phyloP scores from a whole-genome alignment of 2,329 filamentous ascomycete genomes.

The Ceratocystis albifundus region DNA sequence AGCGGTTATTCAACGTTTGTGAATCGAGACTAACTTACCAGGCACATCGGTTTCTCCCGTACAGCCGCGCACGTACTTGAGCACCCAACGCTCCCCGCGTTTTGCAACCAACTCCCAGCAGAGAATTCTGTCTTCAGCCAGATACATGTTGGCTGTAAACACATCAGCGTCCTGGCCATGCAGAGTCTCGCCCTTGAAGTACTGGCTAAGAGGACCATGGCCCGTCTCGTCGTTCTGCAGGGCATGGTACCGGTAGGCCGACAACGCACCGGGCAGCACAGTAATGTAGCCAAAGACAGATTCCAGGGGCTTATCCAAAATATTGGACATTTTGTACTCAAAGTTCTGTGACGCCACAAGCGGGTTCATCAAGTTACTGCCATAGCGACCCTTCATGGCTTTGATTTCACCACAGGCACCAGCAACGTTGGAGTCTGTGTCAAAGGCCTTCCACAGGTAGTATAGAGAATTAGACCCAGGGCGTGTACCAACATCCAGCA shows the following conservation, averaged over 20 bases:
- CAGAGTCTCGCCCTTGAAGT: constrained; percentile 97
- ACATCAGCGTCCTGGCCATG: constrained; percentile 94
- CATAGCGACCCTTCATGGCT: constrained; percentile 81
- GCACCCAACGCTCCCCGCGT: constrained; percentile 83
- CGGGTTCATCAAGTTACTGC: constrained; percentile 76
- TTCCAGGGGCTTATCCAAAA: constrained; percentile 91
- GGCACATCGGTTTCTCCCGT: constrained; percentile 97
- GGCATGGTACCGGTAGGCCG: constrained; percentile 90
- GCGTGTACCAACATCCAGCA: constrained; percentile 91
- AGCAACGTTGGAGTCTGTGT: constrained; percentile 92
- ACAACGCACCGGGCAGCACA: constrained; percentile 85
- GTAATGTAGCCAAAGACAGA: constrained; percentile 98
- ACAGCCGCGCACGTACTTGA: constrained; percentile 95
- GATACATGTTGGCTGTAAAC: constrained; percentile 94
- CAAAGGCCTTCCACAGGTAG: constrained; percentile 97
- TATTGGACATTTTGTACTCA: constrained; percentile 99
- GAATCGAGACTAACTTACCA: constrained; percentile 46
- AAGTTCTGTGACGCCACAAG: constrained; percentile 96
- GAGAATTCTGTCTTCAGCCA: constrained; percentile 79
- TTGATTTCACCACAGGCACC: constrained; percentile 97
- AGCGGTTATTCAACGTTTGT: constrained; percentile 23
- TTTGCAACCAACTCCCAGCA: constrained; percentile 96
- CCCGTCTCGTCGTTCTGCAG: constrained; percentile 94
- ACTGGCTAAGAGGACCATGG: constrained; percentile 88
- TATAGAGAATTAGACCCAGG: constrained; percentile 86